These are phyloP conservation scores for Phalaenopsis equestris DNA, from an alignment of 106 monocot species.

Conservation along the genomic window DNA sequence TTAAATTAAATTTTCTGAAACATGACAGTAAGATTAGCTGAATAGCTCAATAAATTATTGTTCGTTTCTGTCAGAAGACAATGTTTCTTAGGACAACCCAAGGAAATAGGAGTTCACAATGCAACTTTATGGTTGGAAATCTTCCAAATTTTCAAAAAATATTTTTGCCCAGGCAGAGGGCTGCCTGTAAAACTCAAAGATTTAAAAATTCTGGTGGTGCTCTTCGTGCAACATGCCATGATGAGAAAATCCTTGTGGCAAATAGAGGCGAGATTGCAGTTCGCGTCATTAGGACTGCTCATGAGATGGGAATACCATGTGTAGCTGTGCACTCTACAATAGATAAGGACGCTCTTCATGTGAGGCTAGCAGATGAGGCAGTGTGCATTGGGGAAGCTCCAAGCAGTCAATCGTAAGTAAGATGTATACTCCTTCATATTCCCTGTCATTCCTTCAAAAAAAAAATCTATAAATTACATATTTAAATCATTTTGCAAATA, in stretches of 20 bases:
- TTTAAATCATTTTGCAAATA: neutral
- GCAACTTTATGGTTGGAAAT: slow-evolving; percentile 49
- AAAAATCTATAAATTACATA: neutral
- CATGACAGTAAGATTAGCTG: neutral
- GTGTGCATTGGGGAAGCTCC: slow-evolving; percentile 97
- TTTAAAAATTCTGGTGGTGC: slow-evolving; percentile 49
- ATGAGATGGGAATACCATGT: slow-evolving; percentile 97
- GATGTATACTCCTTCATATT: neutral
- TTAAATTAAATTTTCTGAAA: neutral
- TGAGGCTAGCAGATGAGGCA: slow-evolving; percentile 82
- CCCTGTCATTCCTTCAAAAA: neutral
- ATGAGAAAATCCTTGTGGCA: slow-evolving; percentile 88
- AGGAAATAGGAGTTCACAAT: slow-evolving; percentile 59
- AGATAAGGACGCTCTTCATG: slow-evolving; percentile 87
- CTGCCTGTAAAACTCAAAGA: slow-evolving; percentile 14
- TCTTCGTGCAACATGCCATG: slow-evolving; percentile 38
- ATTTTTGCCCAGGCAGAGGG: slow-evolving; percentile 19
- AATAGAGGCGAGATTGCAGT: slow-evolving; percentile 97
- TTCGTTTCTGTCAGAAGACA: slow-evolving; percentile 28
- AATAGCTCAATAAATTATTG: neutral
- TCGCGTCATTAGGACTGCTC: slow-evolving; percentile 86
- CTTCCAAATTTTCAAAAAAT: slow-evolving; percentile 46
- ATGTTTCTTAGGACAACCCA: slow-evolving; percentile 30
- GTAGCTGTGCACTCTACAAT: slow-evolving; percentile 92
- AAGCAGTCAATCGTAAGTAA: slow-evolving; percentile 88